Percentiles rank a stretch among this genome's conserved stretches.
Evolutionary conservation across 179 eudicot species (phyloP).

Genomic region (Sideroxylon spinosum): DNA sequence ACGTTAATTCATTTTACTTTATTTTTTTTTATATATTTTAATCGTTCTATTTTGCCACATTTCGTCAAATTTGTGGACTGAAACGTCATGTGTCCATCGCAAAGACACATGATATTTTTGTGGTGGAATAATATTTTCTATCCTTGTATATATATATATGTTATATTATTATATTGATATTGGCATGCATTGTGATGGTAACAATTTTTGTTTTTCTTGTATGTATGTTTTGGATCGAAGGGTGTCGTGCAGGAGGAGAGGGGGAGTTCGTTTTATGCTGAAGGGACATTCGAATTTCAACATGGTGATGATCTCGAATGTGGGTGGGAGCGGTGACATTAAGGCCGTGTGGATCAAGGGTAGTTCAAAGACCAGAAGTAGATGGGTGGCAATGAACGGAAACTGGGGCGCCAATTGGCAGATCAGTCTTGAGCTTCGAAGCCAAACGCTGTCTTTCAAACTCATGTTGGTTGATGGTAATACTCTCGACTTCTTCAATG

Average conservation of each 20-base stretch:
- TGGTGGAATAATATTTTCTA: too few relatives aligned
- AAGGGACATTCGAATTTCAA: slow-evolving; percentile 72
- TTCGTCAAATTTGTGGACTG: too few relatives aligned
- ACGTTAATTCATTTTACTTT: too few relatives aligned
- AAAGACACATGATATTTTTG: too few relatives aligned
- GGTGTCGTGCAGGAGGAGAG: slow-evolving; percentile 56
- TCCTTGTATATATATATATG: too few relatives aligned
- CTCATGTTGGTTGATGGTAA: slow-evolving; percentile 49
- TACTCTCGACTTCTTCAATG: slow-evolving; percentile 40
- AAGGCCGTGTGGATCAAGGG: slow-evolving; percentile 44
- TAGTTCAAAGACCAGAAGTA: slow-evolving; percentile 27
- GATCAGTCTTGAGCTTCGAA: slow-evolving; percentile 41
- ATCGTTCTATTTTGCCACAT: too few relatives aligned
- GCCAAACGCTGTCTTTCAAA: slow-evolving; percentile 52
- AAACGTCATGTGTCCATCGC: too few relatives aligned
- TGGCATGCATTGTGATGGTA: not conserved
- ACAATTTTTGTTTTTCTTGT: too few relatives aligned
- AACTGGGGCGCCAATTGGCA: slow-evolving; percentile 89
- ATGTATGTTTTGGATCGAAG: slow-evolving; percentile 20
- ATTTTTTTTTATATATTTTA: too few relatives aligned
- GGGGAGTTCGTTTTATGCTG: slow-evolving; percentile 71
- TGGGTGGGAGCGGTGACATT: slow-evolving; percentile 68
- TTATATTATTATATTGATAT: too few relatives aligned
- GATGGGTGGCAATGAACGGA: slow-evolving; percentile 53
- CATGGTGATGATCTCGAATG: slow-evolving; percentile 69